Base-by-base conservation (phyloP, 2,329 filamentous ascomycete genomes). In the Cytospora piceae region DNA sequence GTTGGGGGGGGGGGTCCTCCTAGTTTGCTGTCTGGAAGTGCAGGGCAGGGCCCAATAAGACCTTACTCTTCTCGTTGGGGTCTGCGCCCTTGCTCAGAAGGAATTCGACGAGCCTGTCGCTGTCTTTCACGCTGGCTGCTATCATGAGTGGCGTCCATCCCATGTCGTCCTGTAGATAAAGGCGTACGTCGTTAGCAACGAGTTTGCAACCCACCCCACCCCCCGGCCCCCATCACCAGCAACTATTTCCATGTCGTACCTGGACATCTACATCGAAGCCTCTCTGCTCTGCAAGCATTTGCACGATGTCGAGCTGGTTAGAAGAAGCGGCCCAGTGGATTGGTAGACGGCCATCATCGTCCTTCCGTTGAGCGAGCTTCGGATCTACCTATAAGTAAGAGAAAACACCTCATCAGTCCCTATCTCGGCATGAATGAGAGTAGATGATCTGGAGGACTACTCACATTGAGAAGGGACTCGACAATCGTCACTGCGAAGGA, bases 251-350 rank as follows among this genome's bases (percentile, higher is more conserved):
- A 31, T 20, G 5, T 24, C 46, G 24, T 74, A 92, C 90, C 79
- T 93, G 87, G 22, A 89, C 89, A 77, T 98, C 94, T 0, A 92
- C 86, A 74, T 98, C 93, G 73, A 97, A 97, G 66, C 83, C 83
- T 72, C 89, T 89, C 68, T 83, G 82, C 64, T 91, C 84, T 2
- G 90, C 84, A 4, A 98, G 82, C 24, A 94, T 75, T 58, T 90
- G 82, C 22, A 92, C 88, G 66, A 97, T 93, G 29, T 89, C 85
- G 8, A 90, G 78, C 70, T 88, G 89, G 75, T 95, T 96, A 77
- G 91, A 90, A 27, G 94, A 95, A 2, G 88, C 87, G 0, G 95
- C 94, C 95, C 95, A 99, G 82, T 99, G 95, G 65, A 98, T 88
- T 2, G 95, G 90, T 46, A 97, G 86, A 54, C 95, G 91, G 20